Conservation (phyloP, 371 early-diverging fungal genomes). For the Circinella umbellata region DNA sequence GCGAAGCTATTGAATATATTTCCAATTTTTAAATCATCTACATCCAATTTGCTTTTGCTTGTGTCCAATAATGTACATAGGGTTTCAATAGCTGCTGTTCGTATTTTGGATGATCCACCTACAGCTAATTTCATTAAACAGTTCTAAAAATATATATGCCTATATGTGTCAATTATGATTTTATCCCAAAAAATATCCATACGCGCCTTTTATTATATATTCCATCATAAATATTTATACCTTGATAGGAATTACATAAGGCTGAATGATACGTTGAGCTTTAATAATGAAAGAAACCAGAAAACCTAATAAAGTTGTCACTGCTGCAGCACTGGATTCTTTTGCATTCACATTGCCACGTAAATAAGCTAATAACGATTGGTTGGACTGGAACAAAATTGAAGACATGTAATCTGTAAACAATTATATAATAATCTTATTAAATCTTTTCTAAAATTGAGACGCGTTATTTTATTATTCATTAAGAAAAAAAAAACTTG, state of each 20-base stretch:
- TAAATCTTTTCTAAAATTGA: background rate
- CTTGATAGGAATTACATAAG: slow-evolving; percentile 21
- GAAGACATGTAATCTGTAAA: slow-evolving; percentile 42
- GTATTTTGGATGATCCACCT: slow-evolving; percentile 15
- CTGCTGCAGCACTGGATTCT: slow-evolving; percentile 26
- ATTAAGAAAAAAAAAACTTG: slow-evolving; percentile 16
- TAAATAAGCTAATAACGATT: slow-evolving; percentile 32
- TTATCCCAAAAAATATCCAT: too few relatives aligned
- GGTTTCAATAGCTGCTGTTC: slow-evolving; percentile 28
- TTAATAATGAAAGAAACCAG: slow-evolving; percentile 34
- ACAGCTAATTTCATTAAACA: slow-evolving; percentile 19
- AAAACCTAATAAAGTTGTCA: slow-evolving; percentile 28
- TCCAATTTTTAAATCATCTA: slow-evolving; percentile 55
- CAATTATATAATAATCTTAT: background rate
- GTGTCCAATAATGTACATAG: slow-evolving; percentile 23
- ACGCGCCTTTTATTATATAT: too few relatives aligned
- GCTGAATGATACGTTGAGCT: slow-evolving; percentile 24
- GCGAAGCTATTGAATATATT: slow-evolving; percentile 58
- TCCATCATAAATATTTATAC: slow-evolving; percentile 3
- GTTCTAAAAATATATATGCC: slow-evolving; percentile 13
- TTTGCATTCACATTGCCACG: slow-evolving; percentile 17
- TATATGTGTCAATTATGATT: too few relatives aligned
- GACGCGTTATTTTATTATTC: background rate
- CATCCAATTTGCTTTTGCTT: slow-evolving; percentile 23
- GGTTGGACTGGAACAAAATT: slow-evolving; percentile 33